A percentile compares a stretch with the other conserved stretches of the same genome.
Evolutionary conservation across 2,329 filamentous ascomycete species (phyloP).

Genomic region (Fusarium tuaranense): DNA sequence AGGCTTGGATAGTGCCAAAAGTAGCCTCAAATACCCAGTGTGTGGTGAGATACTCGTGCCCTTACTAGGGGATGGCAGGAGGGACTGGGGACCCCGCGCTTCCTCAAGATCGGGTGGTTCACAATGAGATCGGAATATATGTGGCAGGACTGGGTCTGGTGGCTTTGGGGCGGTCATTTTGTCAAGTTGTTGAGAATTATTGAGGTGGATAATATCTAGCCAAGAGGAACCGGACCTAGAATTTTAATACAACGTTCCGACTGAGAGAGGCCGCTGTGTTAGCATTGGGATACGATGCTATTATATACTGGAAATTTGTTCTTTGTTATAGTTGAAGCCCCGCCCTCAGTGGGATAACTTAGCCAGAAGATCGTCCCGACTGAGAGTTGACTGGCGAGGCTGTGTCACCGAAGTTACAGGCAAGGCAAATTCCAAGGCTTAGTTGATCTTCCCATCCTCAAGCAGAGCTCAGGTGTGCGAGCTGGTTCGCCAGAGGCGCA

Average conservation of each 20-base stretch:
- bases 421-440: background rate
- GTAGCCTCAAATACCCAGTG: no score
- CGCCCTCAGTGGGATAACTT: no score
- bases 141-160: background rate
- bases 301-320: no score
- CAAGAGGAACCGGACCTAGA: no score
- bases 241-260: background rate
- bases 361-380: background rate
- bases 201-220: background rate
- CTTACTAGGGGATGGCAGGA: no score
- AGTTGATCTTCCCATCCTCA: background rate
- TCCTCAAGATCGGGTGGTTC: background rate
- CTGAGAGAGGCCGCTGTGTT: no score
- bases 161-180: background rate
- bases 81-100: background rate
- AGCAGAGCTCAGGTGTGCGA: background rate
- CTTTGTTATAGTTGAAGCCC: no score
- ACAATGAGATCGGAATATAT: rapidly evolving
- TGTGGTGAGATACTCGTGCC: rapidly evolving
- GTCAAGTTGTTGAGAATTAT: rapidly evolving
- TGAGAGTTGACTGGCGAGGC: background rate
- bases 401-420: background rate
- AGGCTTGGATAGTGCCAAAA: no score
- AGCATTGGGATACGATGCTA: no score
- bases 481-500: background rate